These are phyloP conservation scores for Rhizopus arrhizus DNA, from an alignment of 371 early-diverging fungal species.

Conservation along the genomic window DNA sequence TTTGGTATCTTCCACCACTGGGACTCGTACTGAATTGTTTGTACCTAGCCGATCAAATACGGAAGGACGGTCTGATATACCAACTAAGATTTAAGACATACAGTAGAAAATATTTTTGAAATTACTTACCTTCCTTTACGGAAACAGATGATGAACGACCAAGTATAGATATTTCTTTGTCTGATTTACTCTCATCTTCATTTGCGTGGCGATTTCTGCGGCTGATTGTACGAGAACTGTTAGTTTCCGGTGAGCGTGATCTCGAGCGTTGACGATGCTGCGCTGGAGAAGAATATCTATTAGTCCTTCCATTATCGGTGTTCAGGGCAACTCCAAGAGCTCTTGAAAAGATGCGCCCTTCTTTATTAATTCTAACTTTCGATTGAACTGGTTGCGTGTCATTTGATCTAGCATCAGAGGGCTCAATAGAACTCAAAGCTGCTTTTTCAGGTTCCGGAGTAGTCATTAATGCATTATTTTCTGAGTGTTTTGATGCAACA, in stretches of 20 bases:
- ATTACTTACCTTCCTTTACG: constrained; percentile 2
- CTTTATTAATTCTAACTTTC: constrained; percentile 14
- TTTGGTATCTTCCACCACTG: constrained; percentile 3
- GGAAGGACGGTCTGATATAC: constrained; percentile 18
- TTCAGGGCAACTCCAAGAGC: constrained; percentile 38
- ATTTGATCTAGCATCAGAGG: too few species aligned
- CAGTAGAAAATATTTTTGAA: too few species aligned
- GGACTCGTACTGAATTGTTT: constrained; percentile 19
- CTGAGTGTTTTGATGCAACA: neutral
- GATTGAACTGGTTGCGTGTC: neutral
- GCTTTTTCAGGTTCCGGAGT: neutral
- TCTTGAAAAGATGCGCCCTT: constrained; percentile 42
- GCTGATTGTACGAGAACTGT: constrained; percentile 14
- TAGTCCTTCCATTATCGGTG: neutral
- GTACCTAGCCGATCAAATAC: constrained; percentile 50
- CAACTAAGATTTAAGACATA: too few species aligned
- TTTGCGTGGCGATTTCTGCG: constrained; percentile 13
- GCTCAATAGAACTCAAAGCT: neutral
- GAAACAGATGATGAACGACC: constrained; percentile 8
- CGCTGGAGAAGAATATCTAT: constrained; percentile 6
- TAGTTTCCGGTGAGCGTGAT: constrained; percentile 34
- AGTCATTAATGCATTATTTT: neutral
- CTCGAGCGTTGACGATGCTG: constrained; percentile 25
- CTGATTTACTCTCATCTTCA: neutral
- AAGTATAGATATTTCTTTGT: constrained; percentile 22